Evolutionary conservation across 257 asterid species (phyloP), one percentile per base, ranked within the genome.

Genomic region (Lycium ferocissimum): DNA sequence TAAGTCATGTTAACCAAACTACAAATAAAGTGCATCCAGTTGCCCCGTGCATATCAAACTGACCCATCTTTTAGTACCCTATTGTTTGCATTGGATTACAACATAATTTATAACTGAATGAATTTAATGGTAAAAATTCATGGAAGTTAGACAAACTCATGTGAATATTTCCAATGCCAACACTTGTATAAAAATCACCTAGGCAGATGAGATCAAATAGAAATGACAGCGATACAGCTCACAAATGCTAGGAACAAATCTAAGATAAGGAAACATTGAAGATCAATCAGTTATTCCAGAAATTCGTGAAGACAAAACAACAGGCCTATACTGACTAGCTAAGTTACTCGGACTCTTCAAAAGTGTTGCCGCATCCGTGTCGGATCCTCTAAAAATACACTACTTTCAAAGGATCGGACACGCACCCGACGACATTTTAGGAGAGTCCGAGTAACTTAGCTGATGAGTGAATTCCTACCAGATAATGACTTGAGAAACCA

Each of bases 181-280:
- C 20, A 49, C 13, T 49, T 49, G 81, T 22, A 75, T 7, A 49
- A 75, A n/a, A 53, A 75, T 75, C 45, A 49, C 81, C 20, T 20
- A 12, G 5, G 4, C 22, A 75, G 22, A 26, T 75, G 40, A 63
- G 7, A 63, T 4, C 38, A 35, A 53, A 79, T 35, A 38, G 13
- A 58, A 80, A 38, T 38, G 33, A 59, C 38, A 9, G 22, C 2
- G 35, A 84, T 20, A 47, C 47, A 61, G 40, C 13, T 51, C 33
- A 85, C 3, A 38, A 70, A 51, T 79, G 8, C 76, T 78, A 14
- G 82, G 85, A 37, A 69, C 51, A 69, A 14, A 47, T 58, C 49
- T 61, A 72, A 73, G 22, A 75, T 22, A 75, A n/a, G 62, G 26
- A 51, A 57, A 47, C n/a, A 73, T 47, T n/a, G 37, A 73, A 73